Evolutionary conservation across 1,284 basidiomycete species (phyloP), one percentile per base, ranked within the genome.

Genomic region (Tilletiopsis washingtonensis): DNA sequence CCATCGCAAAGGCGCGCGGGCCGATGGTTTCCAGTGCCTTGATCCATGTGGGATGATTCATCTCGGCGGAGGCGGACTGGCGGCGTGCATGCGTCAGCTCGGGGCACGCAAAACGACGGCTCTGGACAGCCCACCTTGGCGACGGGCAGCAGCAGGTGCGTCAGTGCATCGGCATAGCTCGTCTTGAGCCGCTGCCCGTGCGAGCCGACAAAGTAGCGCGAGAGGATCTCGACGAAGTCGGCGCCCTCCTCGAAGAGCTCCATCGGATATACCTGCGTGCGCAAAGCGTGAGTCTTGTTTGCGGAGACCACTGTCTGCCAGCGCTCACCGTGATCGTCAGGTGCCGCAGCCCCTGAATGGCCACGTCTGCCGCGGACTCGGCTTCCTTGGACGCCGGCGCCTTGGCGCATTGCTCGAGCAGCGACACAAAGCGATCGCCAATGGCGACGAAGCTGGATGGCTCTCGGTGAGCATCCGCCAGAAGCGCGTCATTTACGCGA

Each of bases 21-120:
- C 85, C 84, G 38, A 97, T 87, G 5, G 82, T 76, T 58, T 90
- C 85, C 41, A 94, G 85, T 0, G 90, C 90, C 69, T 88, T 89
- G 1, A 84, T 85, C 91, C 91, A 97, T 49, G 85, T 80, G 0
- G 91, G 91, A 71, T 94, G 87, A 66, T 96, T 94, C 43, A 93
- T 88, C 76, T 97, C 91, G 1, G 89, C 91, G 71, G 93, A 90
- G 0, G 90, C 91, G 23, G 86, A 90, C 83, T 89, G 61, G 14
- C 49, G 29, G 56, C 43, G 5, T 15, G 40, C n/a, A n/a, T n/a
- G n/a, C n/a, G n/a, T n/a, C n/a, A n/a, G n/a, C n/a, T n/a, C n/a
- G n/a, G n/a, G n/a, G n/a, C n/a, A n/a, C n/a, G n/a, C n/a, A n/a
- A n/a, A n/a, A n/a, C n/a, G n/a, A n/a, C n/a, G 5, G 14, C 38